Evolutionary conservation across 768 basidiomycete genomes (phyloP).

Genomic region (Ramaria sp.): DNA sequence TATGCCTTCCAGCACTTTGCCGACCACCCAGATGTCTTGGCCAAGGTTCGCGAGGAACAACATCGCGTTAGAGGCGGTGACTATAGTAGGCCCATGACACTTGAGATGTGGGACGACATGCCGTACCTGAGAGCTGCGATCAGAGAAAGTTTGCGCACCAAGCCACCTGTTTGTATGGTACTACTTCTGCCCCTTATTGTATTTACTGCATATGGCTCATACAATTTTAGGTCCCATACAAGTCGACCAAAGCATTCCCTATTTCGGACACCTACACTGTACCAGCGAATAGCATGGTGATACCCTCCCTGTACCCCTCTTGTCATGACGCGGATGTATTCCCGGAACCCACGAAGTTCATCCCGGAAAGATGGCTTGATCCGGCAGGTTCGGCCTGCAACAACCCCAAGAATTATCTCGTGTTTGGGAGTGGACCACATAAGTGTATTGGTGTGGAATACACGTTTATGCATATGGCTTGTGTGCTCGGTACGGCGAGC

Average conservation of each 20-base stretch:
- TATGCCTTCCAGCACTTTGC: constrained; percentile 95
- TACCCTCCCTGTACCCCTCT: constrained; percentile 88
- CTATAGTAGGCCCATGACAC: constrained; percentile 60
- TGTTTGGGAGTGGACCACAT: constrained; percentile 91
- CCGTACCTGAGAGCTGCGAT: constrained; percentile 85
- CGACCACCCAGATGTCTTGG: constrained; percentile 81
- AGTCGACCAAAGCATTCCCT: constrained; percentile 80
- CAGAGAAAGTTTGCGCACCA: constrained; percentile 84
- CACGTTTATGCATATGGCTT: constrained; percentile 80
- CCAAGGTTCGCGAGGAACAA: constrained; percentile 88
- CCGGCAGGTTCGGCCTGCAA: constrained; percentile 62
- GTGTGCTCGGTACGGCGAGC: constrained; percentile 76
- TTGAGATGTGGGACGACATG: constrained; percentile 90
- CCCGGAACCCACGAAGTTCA: constrained; percentile 73
- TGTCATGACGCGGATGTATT: constrained; percentile 84
- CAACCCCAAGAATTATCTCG: constrained; percentile 91
- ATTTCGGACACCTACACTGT: constrained; percentile 88
- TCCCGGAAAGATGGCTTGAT: constrained; percentile 92
- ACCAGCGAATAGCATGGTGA: constrained; percentile 86
- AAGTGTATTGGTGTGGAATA: constrained; percentile 90
- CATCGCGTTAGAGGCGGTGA: constrained; percentile 72
- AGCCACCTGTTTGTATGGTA: constrained; percentile 96
- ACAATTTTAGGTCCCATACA: constrained; percentile 76
- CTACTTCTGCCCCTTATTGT: neutral
- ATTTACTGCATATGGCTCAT: constrained; percentile 4